Evolutionary conservation across 768 basidiomycete genomes (phyloP), one percentile per base, ranked within the genome.

Genomic region (Rhizopogon roseolus): DNA sequence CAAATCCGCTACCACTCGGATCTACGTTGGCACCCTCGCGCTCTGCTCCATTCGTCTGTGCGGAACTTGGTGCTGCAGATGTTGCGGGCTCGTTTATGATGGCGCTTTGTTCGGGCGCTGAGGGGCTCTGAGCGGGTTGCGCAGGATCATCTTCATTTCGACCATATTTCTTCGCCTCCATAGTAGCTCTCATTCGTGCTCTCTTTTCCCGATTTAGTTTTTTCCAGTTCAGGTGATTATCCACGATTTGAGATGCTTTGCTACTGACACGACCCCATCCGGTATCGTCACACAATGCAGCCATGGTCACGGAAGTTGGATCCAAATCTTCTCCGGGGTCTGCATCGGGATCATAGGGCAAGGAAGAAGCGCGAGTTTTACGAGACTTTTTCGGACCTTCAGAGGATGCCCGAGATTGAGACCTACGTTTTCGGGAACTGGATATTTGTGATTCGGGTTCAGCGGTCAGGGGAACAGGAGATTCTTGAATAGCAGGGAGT

Each of bases 301-400:
- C 87, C 90, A 92, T 92, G 5, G 89, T 91, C n/a, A 88, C 73
- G 7, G 80, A 73, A 0, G 89, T 91, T n/a, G 90, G 90, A 59
- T 92, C 90, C 44, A 92, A 70, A 34, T 87, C 84, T 62, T 88
- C 88, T 19, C 88, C 88, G 5, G 86, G 84, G 63, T 81, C 80
- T 0, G 81, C 82, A 50, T 77, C 73, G 25, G 77, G 72, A 63
- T 85, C 81, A 56, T 81, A 85, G 14, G 83, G 81, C 6, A 79
- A 70, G 7, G 81, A 78, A 2, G 79, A 77, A 37, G 72, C 75
- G 17, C 80, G 73, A 6, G 49, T 22, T 41, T 66, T 68, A 25
- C 66, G 66, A 22, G 66, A 63, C 60, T 74, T 79, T 43, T 76
- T 72, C 2, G 64, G 42, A 32, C 52, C 49, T 7, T 59, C 49